Evolutionary conservation across 176 grass and related monocot species (phyloP), one percentile per base, ranked within the genome.

Genomic region (Poa pratensis): DNA sequence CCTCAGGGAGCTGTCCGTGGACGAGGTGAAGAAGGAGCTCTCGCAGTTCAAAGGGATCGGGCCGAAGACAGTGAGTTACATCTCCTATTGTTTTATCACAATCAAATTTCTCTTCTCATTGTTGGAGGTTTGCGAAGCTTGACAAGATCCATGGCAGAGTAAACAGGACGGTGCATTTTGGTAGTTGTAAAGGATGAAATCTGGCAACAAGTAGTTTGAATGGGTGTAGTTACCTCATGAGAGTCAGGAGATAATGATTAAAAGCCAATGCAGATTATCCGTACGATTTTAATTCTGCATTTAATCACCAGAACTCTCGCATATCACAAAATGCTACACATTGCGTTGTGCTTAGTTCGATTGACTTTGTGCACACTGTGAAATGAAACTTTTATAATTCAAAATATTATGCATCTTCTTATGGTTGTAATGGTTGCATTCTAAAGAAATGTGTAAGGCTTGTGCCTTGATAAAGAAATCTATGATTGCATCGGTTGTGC

Each of bases 11-110:
- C 62, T 98, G 65, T 88, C 91, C 0, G 73, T 94, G 45, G 84
- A 90, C 7, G 88, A 92, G 81, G 89, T 98, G 18, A 98, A 95
- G 91, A 81, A 54, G 20, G 93, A 98, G 86, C 90, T 98, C 8
- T 92, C 87, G 3, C 90, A 69, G 57, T 96, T 96, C 88, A 96
- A 99, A 89, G 91, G 91, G 46, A 96, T 96, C 51, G 94, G 96
- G 30, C 96, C 90, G 19, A 94, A 99, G 86, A 96, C 93, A 30
- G 94, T 98, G 90, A 70, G 79, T 76, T 76, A 9, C 11, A 84
- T 55, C 17, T 80, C 19, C 14, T 83, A 8, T 68, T 63, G 11
- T 73, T 69, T 8, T 75, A 67, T 0, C 20, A n/a, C 80, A 59
- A 4, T 75, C 24, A 27, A 1, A 39, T 48, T 66, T 1, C 46